Evolutionary conservation across 805 yeast genomes (phyloP).

Genomic region (Kazachstania martiniae): DNA sequence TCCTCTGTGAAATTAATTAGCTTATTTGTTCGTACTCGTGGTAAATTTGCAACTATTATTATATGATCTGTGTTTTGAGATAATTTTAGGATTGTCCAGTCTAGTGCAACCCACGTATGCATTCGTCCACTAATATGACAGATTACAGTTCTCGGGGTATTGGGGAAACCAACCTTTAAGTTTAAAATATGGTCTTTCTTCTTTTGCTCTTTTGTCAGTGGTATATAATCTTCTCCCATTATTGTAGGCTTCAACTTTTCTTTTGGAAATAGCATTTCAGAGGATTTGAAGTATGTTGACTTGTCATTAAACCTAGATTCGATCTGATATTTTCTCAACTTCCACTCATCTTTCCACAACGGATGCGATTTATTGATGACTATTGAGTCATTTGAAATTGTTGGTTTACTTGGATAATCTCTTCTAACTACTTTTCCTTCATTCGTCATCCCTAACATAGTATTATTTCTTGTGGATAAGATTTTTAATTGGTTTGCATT

Average conservation of each 20-base stretch:
- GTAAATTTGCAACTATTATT: slow-evolving; percentile 40
- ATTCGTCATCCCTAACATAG: slow-evolving; percentile 12
- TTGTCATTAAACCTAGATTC: slow-evolving; percentile 8
- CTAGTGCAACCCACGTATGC: slow-evolving; percentile 76
- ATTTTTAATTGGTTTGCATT: not conserved
- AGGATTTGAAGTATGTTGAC: slow-evolving; percentile 10
- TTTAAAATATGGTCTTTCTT: slow-evolving; percentile 10
- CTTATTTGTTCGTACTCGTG: no score
- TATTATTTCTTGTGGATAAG: not conserved
- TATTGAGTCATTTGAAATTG: slow-evolving; percentile 18
- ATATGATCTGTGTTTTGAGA: slow-evolving; percentile 52
- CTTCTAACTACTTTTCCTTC: slow-evolving; percentile 22
- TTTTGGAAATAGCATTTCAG: slow-evolving; percentile 11
- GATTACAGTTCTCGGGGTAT: slow-evolving; percentile 38
- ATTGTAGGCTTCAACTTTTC: not conserved
- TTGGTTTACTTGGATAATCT: slow-evolving; percentile 25
- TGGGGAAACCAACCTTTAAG: slow-evolving; percentile 11
- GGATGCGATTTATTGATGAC: slow-evolving; percentile 14
- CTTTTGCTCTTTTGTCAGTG: slow-evolving; percentile 11
- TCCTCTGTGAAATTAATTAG: not conserved
- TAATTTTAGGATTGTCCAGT: slow-evolving; percentile 46
- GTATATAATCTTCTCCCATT: no score
- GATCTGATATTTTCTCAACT: slow-evolving; percentile 5
- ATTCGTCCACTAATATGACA: slow-evolving; percentile 58
- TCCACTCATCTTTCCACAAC: slow-evolving; percentile 15